A percentile compares a stretch with the other conserved stretches of the same genome.
phyloP scores from a whole-genome alignment of 495 filamentous ascomycete genomes.

The Lentithecium fluviatile region DNA sequence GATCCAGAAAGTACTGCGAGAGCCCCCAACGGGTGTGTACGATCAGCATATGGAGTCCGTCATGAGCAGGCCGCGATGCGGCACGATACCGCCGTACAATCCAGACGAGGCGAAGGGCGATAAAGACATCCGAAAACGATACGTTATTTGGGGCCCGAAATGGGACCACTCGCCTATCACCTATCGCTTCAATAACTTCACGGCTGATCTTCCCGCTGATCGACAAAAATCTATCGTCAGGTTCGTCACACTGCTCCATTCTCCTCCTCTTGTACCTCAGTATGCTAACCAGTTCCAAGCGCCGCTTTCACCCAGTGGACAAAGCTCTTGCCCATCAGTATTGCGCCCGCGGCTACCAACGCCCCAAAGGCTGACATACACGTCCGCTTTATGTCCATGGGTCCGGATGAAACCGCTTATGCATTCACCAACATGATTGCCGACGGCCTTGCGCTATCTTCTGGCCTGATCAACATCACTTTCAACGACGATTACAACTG shows the following conservation, averaged over 20 bases:
- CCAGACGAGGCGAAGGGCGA: conserved; percentile 13
- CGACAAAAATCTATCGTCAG: conserved; percentile 15
- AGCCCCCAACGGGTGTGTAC: conserved; percentile 26
- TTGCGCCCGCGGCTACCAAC: conserved; percentile 1
- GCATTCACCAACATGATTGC: conserved; percentile 24
- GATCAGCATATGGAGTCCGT: conserved; percentile 23
- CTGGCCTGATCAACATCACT: conserved; percentile 31
- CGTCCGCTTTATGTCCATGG: conserved; percentile 21
- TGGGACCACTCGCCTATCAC: conserved; percentile 31
- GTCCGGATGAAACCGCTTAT: conserved; percentile 7
- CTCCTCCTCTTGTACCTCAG: neutral
- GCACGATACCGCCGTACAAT: conserved; percentile 22
- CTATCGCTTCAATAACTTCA: conserved; percentile 27
- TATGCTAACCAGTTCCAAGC: conserved; percentile 10
- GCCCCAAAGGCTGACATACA: conserved; percentile 18
- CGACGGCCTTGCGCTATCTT: conserved; percentile 7
- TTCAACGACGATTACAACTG: conserved; percentile 32
- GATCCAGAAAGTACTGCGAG: conserved; percentile 23
- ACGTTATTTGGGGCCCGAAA: conserved; percentile 28
- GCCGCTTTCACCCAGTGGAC: conserved; percentile 21
- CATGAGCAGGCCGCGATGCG: conserved; percentile 28
- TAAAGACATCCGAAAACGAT: conserved; percentile 11
- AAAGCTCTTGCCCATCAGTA: conserved; percentile 15
- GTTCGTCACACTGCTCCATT: conserved; percentile 1
- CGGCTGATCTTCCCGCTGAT: conserved; percentile 10